Evolutionary conservation across 495 filamentous ascomycete genomes (phyloP), one percentile per base, ranked within the genome.

Genomic region (Penicillium pancosmium): DNA sequence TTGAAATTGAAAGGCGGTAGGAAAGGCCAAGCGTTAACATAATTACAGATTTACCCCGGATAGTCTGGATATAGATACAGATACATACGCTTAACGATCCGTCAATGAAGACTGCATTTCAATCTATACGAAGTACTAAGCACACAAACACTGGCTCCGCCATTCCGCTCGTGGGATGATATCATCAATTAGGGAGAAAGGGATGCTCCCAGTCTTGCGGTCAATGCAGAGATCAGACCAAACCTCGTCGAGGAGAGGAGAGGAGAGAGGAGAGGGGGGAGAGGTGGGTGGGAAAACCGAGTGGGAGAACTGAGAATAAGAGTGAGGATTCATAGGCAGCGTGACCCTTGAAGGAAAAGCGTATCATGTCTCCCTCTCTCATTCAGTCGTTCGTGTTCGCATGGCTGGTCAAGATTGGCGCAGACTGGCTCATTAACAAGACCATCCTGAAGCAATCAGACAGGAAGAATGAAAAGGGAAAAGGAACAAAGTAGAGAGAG

Each of bases 101-200:
- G 63, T 68, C 63, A 66, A 66, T 55, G 60, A 66, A 66, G 63
- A 66, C 63, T 61, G 57, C 54, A 68, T 59, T 68, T 63, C 63
- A 66, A 61, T 68, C 66, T 68, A 68, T 63, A 53, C 49, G 46
- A 38, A 36, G 54, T 48, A 52, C 21, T 12, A 46, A 31, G 19
- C 41, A 43, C 21, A 19, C 18, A 43, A 41, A 40, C 34, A 34
- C 49, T 38, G 36, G 33, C 33, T 27, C 53, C 53, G 27, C 9
- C 48, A 50, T 52, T 33, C 36, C 35, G 51, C 16, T 52, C 31
- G 33, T n/a, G 33, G 36, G 16, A 19, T 44, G 41, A 44, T 44
- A 44, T 18, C 13, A 44, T 44, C 41, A 44, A 44, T 44, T 44
- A 44, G 41, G 33, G 43, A 15, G 16, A n/a, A n/a, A 41, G 11